Evolutionary conservation across 768 basidiomycete genomes (phyloP), one percentile per base, ranked within the genome.

Genomic region (Suillus hirtellus): DNA sequence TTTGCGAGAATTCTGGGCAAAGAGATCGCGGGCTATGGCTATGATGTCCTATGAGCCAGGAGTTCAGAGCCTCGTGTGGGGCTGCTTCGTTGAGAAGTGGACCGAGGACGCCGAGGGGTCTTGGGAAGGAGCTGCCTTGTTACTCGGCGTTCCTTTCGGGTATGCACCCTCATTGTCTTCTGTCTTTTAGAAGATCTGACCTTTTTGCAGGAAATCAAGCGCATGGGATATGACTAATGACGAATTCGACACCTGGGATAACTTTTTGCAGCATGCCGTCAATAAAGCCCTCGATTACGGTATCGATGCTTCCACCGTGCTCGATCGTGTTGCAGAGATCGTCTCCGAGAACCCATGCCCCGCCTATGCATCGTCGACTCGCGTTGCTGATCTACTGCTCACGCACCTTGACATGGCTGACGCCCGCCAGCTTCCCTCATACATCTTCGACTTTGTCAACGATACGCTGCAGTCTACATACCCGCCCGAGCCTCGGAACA

Each of bases 61-160:
- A 34, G 78, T 82, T 46, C 80, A 80, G n/a, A 76, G 77, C 31
- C 62, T 75, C 0, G 80, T 89, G 8, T 93, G 91, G 91, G 73
- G 77, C 35, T 74, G 74, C 27, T 87, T 86, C 66, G 76, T 81
- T 24, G 79, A 84, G 61, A 78, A 77, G 21, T 93, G 91, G 89
- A 76, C 71, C 60, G 75, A 77, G 15, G 78, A 80, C 56, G 67
- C 67, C 3, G 77, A 78, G 17, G 79, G 78, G 1, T 75, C 71
- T 21, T 90, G 86, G 86, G 85, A 88, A 64, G 80, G 82, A 15
- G 81, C 81, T 21, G 73, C 82, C 17, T 70, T 82, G 24, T 72
- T 84, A 19, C 77, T 91, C 27, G 80, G 80, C 35, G 78, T 85
- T 59, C 91, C 90, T 7, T 93, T 92, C 67, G 75, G 78, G 87